A percentile compares a stretch with the other conserved stretches of the same genome.
These are phyloP conservation scores for Collybiopsis luxurians DNA, from an alignment of 768 basidiomycete genomes.

Conservation along the genomic window DNA sequence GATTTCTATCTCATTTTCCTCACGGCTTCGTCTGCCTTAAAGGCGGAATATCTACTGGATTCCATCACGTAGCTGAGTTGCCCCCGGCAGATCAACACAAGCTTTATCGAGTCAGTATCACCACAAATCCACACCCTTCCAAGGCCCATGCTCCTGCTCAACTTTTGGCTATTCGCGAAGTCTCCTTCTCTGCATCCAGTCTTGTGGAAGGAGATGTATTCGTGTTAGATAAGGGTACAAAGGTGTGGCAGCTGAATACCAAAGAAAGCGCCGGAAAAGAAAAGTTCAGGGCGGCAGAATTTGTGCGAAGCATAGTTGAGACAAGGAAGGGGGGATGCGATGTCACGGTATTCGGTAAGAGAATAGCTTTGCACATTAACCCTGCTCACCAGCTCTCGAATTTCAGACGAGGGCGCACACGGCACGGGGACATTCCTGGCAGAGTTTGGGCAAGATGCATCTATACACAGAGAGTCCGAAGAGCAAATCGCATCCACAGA, in stretches of 20 bases:
- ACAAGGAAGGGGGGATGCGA: slow-evolving; percentile 40
- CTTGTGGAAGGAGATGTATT: slow-evolving; percentile 55
- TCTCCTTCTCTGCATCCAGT: slow-evolving; percentile 40
- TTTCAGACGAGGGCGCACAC: slow-evolving; percentile 48
- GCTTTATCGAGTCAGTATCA: slow-evolving; percentile 47
- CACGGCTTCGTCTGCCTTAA: slow-evolving; percentile 37
- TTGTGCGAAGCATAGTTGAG: slow-evolving; percentile 44
- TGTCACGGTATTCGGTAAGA: slow-evolving; percentile 48
- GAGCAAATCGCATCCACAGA: slow-evolving; percentile 1
- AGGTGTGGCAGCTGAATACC: slow-evolving; percentile 58
- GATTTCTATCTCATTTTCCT: slow-evolving; percentile 50
- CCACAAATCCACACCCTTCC: neutral
- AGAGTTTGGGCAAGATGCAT: slow-evolving; percentile 38
- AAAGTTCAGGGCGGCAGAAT: slow-evolving; percentile 60
- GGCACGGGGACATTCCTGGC: slow-evolving; percentile 46
- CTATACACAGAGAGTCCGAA: slow-evolving; percentile 12
- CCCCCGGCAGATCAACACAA: slow-evolving; percentile 43
- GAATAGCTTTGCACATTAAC: neutral
- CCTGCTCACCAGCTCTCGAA: neutral
- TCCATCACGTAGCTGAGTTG: slow-evolving; percentile 46
- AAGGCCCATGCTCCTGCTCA: slow-evolving; percentile 8
- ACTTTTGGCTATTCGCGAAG: slow-evolving; percentile 46
- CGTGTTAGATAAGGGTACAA: slow-evolving; percentile 53
- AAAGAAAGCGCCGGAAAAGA: slow-evolving; percentile 52
- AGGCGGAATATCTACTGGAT: slow-evolving; percentile 50